phyloP scores from a whole-genome alignment of 169 alveolate species.

The Eimeria necatrix region DNA sequence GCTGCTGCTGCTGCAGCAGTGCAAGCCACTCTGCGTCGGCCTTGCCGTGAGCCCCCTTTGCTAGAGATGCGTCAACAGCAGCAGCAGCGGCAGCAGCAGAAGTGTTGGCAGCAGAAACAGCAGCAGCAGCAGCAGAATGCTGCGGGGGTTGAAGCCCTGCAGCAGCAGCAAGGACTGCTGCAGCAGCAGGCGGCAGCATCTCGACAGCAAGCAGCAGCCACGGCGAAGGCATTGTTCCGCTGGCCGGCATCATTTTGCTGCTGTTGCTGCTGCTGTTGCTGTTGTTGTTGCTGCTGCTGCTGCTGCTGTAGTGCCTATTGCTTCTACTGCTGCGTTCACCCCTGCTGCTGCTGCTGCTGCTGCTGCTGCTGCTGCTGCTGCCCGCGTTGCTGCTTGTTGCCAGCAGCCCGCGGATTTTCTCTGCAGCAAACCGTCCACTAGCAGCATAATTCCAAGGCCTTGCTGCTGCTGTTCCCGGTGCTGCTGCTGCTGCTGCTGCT shows the following conservation, averaged over 20 bases:
- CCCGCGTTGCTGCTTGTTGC: background rate
- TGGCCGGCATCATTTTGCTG: background rate
- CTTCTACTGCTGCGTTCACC: too few relatives aligned
- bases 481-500: too few relatives aligned
- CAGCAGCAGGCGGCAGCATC: too few relatives aligned
- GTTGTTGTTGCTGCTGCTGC: background rate
- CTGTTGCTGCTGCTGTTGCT: background rate
- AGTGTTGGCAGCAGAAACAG: background rate
- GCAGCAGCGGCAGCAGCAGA: background rate
- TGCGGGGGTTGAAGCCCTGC: too few relatives aligned
- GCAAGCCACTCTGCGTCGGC: background rate
- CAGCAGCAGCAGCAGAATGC: background rate
- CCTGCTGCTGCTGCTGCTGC: background rate
- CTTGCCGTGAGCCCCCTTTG: background rate
- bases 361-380: background rate
- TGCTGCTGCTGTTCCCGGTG: background rate
- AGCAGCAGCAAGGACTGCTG: too few relatives aligned
- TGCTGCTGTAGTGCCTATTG: too few relatives aligned
- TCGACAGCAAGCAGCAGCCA: background rate
- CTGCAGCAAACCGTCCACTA: too few relatives aligned
- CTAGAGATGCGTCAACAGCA: background rate
- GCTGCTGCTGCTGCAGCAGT: conserved; percentile 3
- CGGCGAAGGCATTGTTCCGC: background rate
- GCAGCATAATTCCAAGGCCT: background rate
- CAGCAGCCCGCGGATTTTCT: background rate